phyloP scores from a whole-genome alignment of 1,284 basidiomycete genomes.

The Volvariella surrecta region DNA sequence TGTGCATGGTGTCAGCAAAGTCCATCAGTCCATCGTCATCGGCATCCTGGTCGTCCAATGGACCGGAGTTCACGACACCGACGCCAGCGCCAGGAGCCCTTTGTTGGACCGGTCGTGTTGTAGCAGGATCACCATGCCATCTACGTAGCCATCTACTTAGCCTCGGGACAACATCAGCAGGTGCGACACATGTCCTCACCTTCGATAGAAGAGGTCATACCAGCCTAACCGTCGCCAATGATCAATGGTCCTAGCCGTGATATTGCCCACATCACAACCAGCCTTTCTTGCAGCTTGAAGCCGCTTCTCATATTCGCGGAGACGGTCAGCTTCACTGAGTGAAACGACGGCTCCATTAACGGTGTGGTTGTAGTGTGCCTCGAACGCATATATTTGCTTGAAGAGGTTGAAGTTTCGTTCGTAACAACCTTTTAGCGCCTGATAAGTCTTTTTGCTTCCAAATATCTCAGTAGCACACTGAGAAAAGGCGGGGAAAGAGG shows the following conservation, averaged over 20 bases:
- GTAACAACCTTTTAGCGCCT: conserved; percentile 72
- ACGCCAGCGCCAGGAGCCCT: conserved; percentile 20
- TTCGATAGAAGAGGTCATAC: conserved; percentile 59
- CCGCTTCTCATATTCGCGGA: conserved; percentile 57
- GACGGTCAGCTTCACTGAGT: conserved; percentile 46
- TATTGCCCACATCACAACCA: conserved; percentile 59
- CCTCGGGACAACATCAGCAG: conserved; percentile 7
- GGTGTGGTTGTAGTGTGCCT: conserved; percentile 39
- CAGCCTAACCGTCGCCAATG: conserved; percentile 69
- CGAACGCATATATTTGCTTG: conserved; percentile 68
- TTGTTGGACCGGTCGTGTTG: conserved; percentile 34
- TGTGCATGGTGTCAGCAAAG: conserved; percentile 24
- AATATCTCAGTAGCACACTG: conserved; percentile 65
- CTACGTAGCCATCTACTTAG: conserved; percentile 18
- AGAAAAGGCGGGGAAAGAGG: neutral
- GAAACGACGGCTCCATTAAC: conserved; percentile 27
- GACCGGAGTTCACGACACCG: conserved; percentile 18
- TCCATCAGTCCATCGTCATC: conserved; percentile 34
- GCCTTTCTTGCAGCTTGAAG: conserved; percentile 51
- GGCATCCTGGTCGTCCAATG: conserved; percentile 35
- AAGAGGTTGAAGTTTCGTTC: conserved; percentile 74
- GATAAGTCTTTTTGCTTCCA: conserved; percentile 65
- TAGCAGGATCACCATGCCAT: conserved; percentile 55
- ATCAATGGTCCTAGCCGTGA: conserved; percentile 61
- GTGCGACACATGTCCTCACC: conserved; percentile 26